Base-by-base conservation (phyloP, 2,329 filamentous ascomycete species). In the Stagonosporopsis rhizophila region DNA sequence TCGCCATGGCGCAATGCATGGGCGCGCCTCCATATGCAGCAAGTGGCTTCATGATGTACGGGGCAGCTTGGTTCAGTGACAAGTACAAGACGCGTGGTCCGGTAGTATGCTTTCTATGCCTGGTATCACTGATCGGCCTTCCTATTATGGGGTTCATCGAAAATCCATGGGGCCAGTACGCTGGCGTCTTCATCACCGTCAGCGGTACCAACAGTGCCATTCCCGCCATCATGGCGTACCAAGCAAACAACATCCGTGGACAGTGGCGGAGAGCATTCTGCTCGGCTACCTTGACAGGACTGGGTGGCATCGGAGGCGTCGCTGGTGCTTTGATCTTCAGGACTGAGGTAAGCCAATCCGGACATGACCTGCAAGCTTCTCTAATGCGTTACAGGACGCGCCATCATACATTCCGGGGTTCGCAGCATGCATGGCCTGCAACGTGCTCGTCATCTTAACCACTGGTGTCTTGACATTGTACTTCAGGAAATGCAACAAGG, bases 131-230 rank as follows among this genome's bases (percentile, higher is more conserved):
- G 12, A 62, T 66, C 32, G 66, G 66, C 2, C 45, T 69, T n/a
- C 66, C 66, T 0, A 69, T 69, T 40, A 69, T 69, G 64, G 66
- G 62, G 0, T 69, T 66, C n/a, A 61, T 60, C 2, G 50, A 60
- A 25, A 67, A 62, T 27, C 62, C 65, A 6, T 67, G 62, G 62
- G 66, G 51, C 12, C 62, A 64, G 19, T 69, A 67, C 39, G 62
- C 60, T 4, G 66, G 66, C 12, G 66, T 67, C 19, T 69, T 69
- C 32, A 64, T 69, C 49, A 67, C 62, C 0, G 59, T 66, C 3
- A 53, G 56, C 11, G 64, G 64, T 0, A 66, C 64, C 1, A 66
- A 68, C 40, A 59, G 56, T 27, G 62, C 61, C 5, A 66, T 67
- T 32, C 64, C 64, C 4, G 41, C 48, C 0, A 64, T 69, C 22